Base-by-base conservation (phyloP, 2,329 filamentous ascomycete species). In the Ophiostoma perfectum region DNA sequence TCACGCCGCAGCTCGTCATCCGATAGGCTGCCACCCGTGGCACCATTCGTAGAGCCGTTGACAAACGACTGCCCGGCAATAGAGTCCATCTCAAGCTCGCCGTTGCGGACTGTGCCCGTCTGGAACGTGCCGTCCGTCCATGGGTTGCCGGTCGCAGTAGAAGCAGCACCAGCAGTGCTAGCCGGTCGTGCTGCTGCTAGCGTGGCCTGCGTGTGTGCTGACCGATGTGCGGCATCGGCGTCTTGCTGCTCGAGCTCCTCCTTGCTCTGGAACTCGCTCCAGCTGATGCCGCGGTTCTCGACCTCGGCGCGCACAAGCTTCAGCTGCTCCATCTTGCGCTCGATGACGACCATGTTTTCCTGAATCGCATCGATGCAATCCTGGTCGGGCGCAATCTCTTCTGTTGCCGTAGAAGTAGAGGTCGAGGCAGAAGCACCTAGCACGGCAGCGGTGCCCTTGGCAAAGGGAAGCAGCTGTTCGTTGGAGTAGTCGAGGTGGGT, bases 401-500 rank as follows among this genome's bases (percentile, higher is more conserved):
- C 49, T 55, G 72, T 69, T 27, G 27, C 27, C 27, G 27, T 27
- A 27, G 27, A 27, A 27, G 27, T 2, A 27, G 27, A 27, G 27
- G 27, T 27, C 27, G 27, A 27, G 27, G 27, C 27, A 27, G 27
- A 27, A 27, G 27, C 27, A 65, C 73, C 75, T 12, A 77, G 68
- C 0, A 79, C 74, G 0, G 78, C 74, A 2, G 76, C 77, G 36
- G 75, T 74, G 41, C 82, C 83, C 14, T 87, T 82, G 68, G 89
- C 88, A 73, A 86, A 92, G 45, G 89, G 89, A 68, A 83, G 81
- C 69, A 93, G 87, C 76, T 93, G 86, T 71, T 84, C 83, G 79
- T 93, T 93, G 71, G 88, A 90, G 77, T 88, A 87, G 74, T 88
- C 84, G 39, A 93, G 86, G 77, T 93, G 90, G 38, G 84, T 83